Evolutionary conservation across 331 rosid species (phyloP), one percentile per base, ranked within the genome.

Genomic region (Spiraea crenata): DNA sequence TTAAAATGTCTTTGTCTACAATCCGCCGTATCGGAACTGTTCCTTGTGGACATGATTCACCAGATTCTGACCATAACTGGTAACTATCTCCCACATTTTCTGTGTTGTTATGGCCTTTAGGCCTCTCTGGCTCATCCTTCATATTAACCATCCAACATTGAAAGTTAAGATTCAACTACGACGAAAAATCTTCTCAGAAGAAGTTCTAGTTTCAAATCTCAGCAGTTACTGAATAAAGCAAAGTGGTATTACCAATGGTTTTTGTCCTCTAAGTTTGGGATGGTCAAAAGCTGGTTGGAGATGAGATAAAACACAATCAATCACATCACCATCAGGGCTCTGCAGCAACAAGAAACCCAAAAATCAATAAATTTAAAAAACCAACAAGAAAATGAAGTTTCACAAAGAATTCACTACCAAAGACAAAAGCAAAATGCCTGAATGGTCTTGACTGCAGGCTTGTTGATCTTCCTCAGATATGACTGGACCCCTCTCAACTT

Each of bases 261-360:
- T 88, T 59, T 85, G 82, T 31, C 96, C 93, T 85, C 66, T 80
- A 12, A 91, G 92, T 46, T 77, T 48, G 56, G 89, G 96, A 75
- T 88, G 98, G 75, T 95, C 96, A 84, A 95, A 95, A 76, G 99
- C 96, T 59, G 93, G 98, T 65, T 95, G 99, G 54, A 86, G 90
- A 85, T 91, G 90, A 83, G 91, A 76, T 25, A 76, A 65, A 72
- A 95, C 90, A 73, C 99, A 95, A 64, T 95, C 99, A 34, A 95
- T 95, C 63, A 89, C 73, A 87, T 95, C 99, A 9, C 99, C 99
- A 84, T 95, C 98, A 34, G 98, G 90, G 75, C 99, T 91, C 99
- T 95, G 91, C 57, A 84, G 41, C 39, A 52, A 20, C 37, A 14
- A 73, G n/a, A 58, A 66, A 67, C 58, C 63, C 31, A 25, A 25